A percentile compares a stretch with the other conserved stretches of the same genome.
These are phyloP conservation scores for Wickerhamomyces chaumierensis DNA, from an alignment of 805 yeast genomes.

Conservation along the genomic window DNA sequence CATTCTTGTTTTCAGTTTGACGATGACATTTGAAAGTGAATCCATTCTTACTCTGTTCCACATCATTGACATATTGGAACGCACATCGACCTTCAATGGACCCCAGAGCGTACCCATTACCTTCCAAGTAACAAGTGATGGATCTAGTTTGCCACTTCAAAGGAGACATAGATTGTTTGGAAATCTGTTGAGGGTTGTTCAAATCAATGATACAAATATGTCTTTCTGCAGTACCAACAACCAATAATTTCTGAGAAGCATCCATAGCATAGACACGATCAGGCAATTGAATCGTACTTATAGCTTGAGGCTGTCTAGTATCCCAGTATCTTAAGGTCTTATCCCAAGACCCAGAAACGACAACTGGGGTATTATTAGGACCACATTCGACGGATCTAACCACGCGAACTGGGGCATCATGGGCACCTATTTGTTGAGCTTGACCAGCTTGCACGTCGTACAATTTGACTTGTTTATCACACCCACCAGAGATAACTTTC, in stretches of 20 bases:
- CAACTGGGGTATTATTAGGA: constrained; percentile 62
- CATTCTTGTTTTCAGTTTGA: constrained; percentile 42
- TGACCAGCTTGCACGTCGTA: constrained; percentile 81
- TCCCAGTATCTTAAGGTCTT: constrained; percentile 94
- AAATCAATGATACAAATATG: constrained; percentile 70
- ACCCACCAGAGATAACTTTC: constrained; percentile 80
- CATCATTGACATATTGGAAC: constrained; percentile 80
- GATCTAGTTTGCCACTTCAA: constrained; percentile 83
- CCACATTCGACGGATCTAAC: constrained; percentile 78
- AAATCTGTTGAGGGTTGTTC: constrained; percentile 72
- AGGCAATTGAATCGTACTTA: constrained; percentile 72
- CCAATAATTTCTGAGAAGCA: constrained; percentile 65
- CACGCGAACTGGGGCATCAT: constrained; percentile 66
- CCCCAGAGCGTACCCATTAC: constrained; percentile 87
- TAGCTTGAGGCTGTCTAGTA: constrained; percentile 71
- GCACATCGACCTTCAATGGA: constrained; percentile 95
- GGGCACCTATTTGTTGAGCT: constrained; percentile 73
- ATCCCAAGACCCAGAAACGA: constrained; percentile 95
- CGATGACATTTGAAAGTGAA: constrained; percentile 95
- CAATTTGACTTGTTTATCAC: constrained; percentile 77
- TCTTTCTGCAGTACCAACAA: constrained; percentile 90
- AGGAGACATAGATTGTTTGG: constrained; percentile 64
- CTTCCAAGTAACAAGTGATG: constrained; percentile 78
- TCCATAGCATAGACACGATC: constrained; percentile 92
- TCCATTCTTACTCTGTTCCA: constrained; percentile 57